These are phyloP conservation scores for Geranium rotundifolium DNA, from an alignment of 345 rosid genomes.

Conservation along the genomic window DNA sequence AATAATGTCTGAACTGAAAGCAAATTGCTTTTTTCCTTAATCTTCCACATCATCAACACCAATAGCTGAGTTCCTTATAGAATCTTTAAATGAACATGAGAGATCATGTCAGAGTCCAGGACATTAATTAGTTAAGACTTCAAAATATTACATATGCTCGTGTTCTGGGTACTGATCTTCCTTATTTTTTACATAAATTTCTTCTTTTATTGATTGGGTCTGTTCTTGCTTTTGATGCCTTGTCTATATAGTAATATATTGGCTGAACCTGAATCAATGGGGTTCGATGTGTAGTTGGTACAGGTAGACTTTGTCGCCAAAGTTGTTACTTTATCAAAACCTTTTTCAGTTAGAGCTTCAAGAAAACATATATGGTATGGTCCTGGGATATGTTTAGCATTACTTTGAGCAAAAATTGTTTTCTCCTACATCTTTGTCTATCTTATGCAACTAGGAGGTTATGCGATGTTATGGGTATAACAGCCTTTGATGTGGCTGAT, in stretches of 20 bases:
- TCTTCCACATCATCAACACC: background rate
- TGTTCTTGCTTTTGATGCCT: conserved; percentile 17
- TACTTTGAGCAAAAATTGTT: conserved; percentile 12
- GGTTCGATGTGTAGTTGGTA: conserved; percentile 14
- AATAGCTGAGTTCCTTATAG: conserved; percentile 10
- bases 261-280: conserved; percentile 3
- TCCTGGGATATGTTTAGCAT: conserved; percentile 23
- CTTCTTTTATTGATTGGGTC: conserved; percentile 1
- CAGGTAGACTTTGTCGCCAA: conserved; percentile 23
- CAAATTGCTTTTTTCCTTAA: conserved; percentile 17
- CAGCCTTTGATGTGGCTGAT: conserved; percentile 10
- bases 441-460: conserved; percentile 7
- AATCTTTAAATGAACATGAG: conserved; percentile 19
- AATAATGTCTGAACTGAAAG: conserved; percentile 18
- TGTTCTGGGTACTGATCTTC: conserved; percentile 11
- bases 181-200: background rate
- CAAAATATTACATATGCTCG: conserved; percentile 15
- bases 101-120: conserved; percentile 17
- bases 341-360: conserved; percentile 10
- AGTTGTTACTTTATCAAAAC: conserved; percentile 13
- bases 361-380: conserved; percentile 8
- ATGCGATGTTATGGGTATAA: conserved; percentile 15
- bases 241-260: conserved; percentile 13
- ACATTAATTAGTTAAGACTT: conserved; percentile 11
- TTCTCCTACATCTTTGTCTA: conserved; percentile 8